phyloP scores from a whole-genome alignment of 106 monocot genomes.

The Apostasia shenzhenica region DNA sequence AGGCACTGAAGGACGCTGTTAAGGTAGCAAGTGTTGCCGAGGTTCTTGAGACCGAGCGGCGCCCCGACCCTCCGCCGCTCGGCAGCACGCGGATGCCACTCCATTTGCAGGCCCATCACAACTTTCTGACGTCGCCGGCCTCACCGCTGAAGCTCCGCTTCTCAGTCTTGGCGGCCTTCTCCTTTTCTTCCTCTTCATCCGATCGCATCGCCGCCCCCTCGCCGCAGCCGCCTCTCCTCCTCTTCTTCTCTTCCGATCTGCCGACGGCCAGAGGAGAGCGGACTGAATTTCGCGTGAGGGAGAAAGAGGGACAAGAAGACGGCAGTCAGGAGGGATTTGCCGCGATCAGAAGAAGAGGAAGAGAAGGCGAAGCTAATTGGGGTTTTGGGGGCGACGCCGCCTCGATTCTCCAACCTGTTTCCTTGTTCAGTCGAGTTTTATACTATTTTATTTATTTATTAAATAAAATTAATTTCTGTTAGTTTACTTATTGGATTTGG shows the following conservation, averaged over 20 bases:
- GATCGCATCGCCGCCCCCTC: slow-evolving; percentile 22
- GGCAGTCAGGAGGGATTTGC: not conserved
- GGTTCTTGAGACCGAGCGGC: slow-evolving; percentile 80
- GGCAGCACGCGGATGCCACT: slow-evolving; percentile 33
- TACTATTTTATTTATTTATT: too few relatives aligned
- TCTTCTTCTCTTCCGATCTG: not conserved
- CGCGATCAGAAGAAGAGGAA: not conserved
- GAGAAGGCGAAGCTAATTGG: not conserved
- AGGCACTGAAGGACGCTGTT: slow-evolving; percentile 98
- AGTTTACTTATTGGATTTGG: too few relatives aligned
- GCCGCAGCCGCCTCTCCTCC: not conserved
- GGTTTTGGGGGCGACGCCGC: not conserved
- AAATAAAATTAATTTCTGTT: too few relatives aligned
- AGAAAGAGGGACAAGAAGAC: not conserved
- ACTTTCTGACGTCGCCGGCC: not conserved
- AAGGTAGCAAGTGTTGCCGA: slow-evolving; percentile 94
- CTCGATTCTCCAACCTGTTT: not conserved
- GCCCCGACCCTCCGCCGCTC: slow-evolving; percentile 35
- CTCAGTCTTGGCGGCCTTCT: not conserved
- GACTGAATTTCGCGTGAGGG: too few relatives aligned
- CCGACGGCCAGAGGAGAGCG: not conserved
- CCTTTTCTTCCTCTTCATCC: slow-evolving; percentile 35
- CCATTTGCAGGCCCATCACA: slow-evolving; percentile 51
- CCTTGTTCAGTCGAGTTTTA: too few relatives aligned
- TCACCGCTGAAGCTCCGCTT: slow-evolving; percentile 4